These are phyloP conservation scores for Colletotrichum noveboracense DNA, from an alignment of 2,329 filamentous ascomycete species.

Conservation along the genomic window DNA sequence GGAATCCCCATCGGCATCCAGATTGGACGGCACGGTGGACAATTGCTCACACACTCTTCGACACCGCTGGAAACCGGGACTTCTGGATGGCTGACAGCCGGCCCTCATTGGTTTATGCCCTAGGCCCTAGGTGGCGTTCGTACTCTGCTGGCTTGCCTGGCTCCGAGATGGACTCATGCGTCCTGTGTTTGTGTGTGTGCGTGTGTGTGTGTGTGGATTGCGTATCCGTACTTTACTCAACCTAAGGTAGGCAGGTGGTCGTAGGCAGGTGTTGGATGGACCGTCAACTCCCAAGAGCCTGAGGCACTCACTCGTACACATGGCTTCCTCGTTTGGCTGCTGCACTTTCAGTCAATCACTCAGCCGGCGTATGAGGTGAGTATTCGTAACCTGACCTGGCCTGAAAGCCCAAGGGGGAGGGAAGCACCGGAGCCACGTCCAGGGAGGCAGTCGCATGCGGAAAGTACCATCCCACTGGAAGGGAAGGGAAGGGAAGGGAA, in stretches of 20 bases:
- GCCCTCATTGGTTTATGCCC: background rate
- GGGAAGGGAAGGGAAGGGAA: background rate
- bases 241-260: background rate
- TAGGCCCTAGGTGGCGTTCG: background rate
- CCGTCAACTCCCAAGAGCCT: background rate
- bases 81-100: background rate
- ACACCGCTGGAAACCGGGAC: background rate
- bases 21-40: conserved; percentile 9
- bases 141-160: background rate
- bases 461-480: background rate
- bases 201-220: background rate
- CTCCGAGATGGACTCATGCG: background rate
- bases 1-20: background rate
- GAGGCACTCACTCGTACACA: background rate
- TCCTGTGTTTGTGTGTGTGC: background rate
- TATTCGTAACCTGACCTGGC: background rate
- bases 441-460: background rate
- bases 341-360: background rate
- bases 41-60: background rate
- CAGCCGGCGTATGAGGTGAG: background rate
- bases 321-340: background rate
- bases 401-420: background rate
- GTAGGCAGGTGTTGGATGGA: background rate
- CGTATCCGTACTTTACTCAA: background rate
- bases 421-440: background rate